Conservation (phyloP, 495 filamentous ascomycete species). For the Hypoxylon lienhwacheense region DNA sequence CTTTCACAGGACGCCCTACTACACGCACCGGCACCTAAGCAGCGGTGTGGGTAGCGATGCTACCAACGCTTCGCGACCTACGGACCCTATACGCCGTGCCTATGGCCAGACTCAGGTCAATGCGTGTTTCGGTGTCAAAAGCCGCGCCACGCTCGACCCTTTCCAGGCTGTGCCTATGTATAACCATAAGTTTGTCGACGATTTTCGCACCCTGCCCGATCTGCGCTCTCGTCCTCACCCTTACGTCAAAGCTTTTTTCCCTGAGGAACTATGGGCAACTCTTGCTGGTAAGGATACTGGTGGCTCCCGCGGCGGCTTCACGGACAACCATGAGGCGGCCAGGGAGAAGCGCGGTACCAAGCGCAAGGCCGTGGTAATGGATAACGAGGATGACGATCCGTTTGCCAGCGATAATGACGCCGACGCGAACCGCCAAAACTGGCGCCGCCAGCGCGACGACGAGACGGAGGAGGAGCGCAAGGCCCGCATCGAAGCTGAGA, state of each 20-base stretch:
- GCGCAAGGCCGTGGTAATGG: slow-evolving; percentile 20
- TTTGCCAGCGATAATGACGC: slow-evolving; percentile 28
- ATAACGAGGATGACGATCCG: slow-evolving; percentile 12
- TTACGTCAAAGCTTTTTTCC: slow-evolving; percentile 54
- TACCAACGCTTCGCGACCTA: slow-evolving; percentile 21
- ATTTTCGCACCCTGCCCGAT: slow-evolving; percentile 52
- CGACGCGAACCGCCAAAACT: slow-evolving; percentile 21
- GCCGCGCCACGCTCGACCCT: slow-evolving; percentile 53
- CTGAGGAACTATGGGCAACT: slow-evolving; percentile 54
- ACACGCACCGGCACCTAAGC: slow-evolving; percentile 46
- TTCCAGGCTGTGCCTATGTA: slow-evolving; percentile 56
- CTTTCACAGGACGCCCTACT: slow-evolving; percentile 53
- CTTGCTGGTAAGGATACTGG: slow-evolving; percentile 49
- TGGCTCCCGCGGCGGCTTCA: slow-evolving; percentile 27
- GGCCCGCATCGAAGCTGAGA: slow-evolving; percentile 38
- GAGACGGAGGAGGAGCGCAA: slow-evolving; percentile 49
- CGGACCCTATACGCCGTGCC: slow-evolving; percentile 33
- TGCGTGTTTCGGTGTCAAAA: slow-evolving; percentile 50
- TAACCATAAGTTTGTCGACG: slow-evolving; percentile 49
- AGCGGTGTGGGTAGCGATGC: slow-evolving; percentile 22
- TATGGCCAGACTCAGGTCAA: slow-evolving; percentile 57
- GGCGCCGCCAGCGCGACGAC: slow-evolving; percentile 34
- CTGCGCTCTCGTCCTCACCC: slow-evolving; percentile 40
- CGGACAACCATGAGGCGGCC: slow-evolving; percentile 12
- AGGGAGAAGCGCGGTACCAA: slow-evolving; percentile 12